Base-by-base conservation (phyloP, 2,329 filamentous ascomycete species). In the Periconia macrospinosa region DNA sequence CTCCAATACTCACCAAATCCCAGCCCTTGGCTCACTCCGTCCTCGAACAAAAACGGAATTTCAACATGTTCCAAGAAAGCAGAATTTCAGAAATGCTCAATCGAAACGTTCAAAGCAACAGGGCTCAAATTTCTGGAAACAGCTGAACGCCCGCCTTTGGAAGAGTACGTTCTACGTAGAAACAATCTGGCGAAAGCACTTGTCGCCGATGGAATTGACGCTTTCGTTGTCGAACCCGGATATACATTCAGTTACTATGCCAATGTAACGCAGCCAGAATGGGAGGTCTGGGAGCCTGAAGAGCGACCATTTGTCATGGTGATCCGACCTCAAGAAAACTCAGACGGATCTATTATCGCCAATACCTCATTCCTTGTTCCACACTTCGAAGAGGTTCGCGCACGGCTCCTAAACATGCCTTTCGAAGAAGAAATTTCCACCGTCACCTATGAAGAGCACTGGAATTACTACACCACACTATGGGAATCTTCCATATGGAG, bases 221-320 rank as follows among this genome's bases (percentile, higher is more conserved):
- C 83, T 0, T 87, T 87, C 57, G 74, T 86, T 1, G 74, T 86
- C 1, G 85, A 88, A 62, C 85, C 85, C 1, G 85, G 85, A 2
- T 87, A 86, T 62, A 85, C 83, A 0, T 86, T 87, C 58, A 80
- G 84, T 70, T 85, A 87, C 67, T 87, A 86, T 62, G 84, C 78
- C 45, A 87, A 87, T 61, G 76, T 84, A 41, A 85, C 82, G 1
- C 84, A 87, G 62, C 67, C 66, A 0, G 81, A 86, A 55, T 87
- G 84, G 85, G 84, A 87, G 57, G 79, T 81, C 0, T 87, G 83
- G 83, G 84, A 86, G 52, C 83, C 84, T 0, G 84, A 87, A 61
- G 84, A 87, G 62, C 78, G 83, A 1, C 85, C 85, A 0, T 86
- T 87, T 53, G 66, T 87, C 19, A 86, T 87, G 82, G 62, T 87